Percentiles rank a stretch among this genome's conserved stretches.
phyloP scores from a whole-genome alignment of 139 green algal species.

The Deuterostichococcus epilithicus region DNA sequence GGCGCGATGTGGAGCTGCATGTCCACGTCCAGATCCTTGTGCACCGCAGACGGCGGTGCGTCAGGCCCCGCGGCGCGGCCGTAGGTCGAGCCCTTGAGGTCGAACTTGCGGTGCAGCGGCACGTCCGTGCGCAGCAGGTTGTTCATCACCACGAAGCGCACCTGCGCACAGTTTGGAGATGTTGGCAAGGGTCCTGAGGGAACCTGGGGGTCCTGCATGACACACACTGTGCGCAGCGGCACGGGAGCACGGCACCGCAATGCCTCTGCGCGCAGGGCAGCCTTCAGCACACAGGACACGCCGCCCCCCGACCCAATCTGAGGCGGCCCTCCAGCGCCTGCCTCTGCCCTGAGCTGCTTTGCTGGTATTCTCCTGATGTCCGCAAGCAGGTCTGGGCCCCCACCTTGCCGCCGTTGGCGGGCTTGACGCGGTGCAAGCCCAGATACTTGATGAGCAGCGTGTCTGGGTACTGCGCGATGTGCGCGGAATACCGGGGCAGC shows the following conservation, averaged over 20 bases:
- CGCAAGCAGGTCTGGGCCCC: no score
- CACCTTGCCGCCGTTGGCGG: constrained; percentile 67
- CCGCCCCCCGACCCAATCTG: background rate
- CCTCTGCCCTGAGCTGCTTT: no score
- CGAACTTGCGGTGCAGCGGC: constrained; percentile 83
- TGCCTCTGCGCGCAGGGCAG: no score
- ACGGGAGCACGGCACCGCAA: no score
- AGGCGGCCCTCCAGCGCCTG: background rate
- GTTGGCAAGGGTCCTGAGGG: background rate
- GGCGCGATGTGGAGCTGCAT: constrained; percentile 53
- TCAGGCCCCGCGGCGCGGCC: constrained; percentile 41
- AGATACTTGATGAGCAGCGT: constrained; percentile 90
- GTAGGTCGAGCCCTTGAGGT: constrained; percentile 89
- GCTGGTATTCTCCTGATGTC: no score
- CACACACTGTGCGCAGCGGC: no score
- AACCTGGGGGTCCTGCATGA: no score
- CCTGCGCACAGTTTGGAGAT: constrained; percentile 47
- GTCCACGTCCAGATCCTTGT: constrained; percentile 88
- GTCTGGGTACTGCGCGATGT: constrained; percentile 61
- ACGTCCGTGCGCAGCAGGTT: constrained; percentile 90
- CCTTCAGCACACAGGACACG: background rate
- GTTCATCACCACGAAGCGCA: constrained; percentile 95
- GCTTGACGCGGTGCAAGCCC: constrained; percentile 80
- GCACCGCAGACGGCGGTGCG: constrained; percentile 34
- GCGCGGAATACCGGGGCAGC: constrained; percentile 73